Evolutionary conservation across 2,329 filamentous ascomycete species (phyloP).

Genomic region (Reticulascus tulasneorum): DNA sequence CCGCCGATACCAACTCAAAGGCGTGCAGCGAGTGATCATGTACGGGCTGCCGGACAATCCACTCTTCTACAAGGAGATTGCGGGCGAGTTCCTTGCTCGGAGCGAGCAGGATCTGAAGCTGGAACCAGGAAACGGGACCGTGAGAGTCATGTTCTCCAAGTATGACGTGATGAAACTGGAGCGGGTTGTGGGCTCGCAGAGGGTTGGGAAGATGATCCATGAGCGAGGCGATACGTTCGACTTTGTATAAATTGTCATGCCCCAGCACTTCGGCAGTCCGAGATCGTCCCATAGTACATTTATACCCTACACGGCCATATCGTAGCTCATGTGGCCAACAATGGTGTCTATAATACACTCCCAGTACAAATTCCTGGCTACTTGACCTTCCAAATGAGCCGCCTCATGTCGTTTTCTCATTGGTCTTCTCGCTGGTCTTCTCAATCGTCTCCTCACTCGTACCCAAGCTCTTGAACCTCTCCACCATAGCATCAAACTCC

Average conservation of each 20-base stretch:
- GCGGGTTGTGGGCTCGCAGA: conserved; percentile 75
- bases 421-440: conserved; percentile 27
- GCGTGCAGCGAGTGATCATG: conserved; percentile 80
- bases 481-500: conserved; percentile 64
- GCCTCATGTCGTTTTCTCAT: conserved; percentile 13
- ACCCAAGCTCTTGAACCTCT: conserved; percentile 32
- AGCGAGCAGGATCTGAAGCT: conserved; percentile 54
- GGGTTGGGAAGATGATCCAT: conserved; percentile 77
- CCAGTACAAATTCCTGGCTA: too few relatives aligned
- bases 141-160: conserved; percentile 71
- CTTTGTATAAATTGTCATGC: conserved; percentile 80
- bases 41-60: conserved; percentile 90
- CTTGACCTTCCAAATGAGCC: conserved; percentile 15
- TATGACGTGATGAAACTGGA: conserved; percentile 90
- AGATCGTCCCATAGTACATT: too few relatives aligned
- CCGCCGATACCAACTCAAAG: conserved; percentile 76
- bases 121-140: conserved; percentile 55
- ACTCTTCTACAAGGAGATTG: conserved; percentile 72
- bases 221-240: conserved; percentile 91
- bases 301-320: conserved; percentile 14
- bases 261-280: too few relatives aligned
- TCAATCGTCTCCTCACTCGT: conserved; percentile 22
- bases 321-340: too few relatives aligned
- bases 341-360: too few relatives aligned
- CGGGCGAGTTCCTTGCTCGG: conserved; percentile 60